Percentiles rank a stretch among this genome's conserved stretches.
Conservation (phyloP, 257 asterid species). For the Marsdenia floribunda region DNA sequence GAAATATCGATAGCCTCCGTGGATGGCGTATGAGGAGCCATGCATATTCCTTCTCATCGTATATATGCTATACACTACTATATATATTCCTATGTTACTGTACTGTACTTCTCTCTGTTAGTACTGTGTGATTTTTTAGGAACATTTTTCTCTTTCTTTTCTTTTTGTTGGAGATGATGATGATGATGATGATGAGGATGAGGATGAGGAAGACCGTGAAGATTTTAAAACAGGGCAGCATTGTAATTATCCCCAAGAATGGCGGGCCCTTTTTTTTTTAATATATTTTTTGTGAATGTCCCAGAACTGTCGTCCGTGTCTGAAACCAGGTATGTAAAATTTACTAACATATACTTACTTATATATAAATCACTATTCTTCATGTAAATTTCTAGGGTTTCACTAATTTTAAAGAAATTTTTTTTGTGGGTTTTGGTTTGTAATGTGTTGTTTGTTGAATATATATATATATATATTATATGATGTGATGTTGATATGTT, state of each 20-base stretch:
- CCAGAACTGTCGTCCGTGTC: conserved; percentile 4
- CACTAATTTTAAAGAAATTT: background rate
- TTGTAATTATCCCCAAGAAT: background rate
- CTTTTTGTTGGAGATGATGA: background rate
- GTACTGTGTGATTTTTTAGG: background rate
- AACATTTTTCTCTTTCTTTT: background rate
- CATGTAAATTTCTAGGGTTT: conserved; percentile 8
- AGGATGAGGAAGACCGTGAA: background rate
- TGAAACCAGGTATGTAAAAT: conserved; percentile 19
- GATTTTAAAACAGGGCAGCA: conserved; percentile 5
- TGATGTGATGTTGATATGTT: conserved; percentile 4
- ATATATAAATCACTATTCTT: background rate
- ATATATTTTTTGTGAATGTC: background rate
- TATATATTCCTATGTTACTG: no score
- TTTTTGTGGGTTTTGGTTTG: background rate
- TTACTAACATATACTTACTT: background rate
- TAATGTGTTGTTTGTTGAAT: no score
- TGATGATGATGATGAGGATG: conserved; percentile 10
- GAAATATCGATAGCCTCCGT: conserved; percentile 63
- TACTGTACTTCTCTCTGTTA: background rate
- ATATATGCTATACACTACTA: conserved; percentile 2
- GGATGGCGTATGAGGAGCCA: conserved; percentile 99
- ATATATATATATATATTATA: background rate
- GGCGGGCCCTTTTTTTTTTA: conserved; percentile 10
- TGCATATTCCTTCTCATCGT: conserved; percentile 51